Conservation (phyloP, 1,284 basidiomycete genomes). For the Jaminaea rosea region DNA sequence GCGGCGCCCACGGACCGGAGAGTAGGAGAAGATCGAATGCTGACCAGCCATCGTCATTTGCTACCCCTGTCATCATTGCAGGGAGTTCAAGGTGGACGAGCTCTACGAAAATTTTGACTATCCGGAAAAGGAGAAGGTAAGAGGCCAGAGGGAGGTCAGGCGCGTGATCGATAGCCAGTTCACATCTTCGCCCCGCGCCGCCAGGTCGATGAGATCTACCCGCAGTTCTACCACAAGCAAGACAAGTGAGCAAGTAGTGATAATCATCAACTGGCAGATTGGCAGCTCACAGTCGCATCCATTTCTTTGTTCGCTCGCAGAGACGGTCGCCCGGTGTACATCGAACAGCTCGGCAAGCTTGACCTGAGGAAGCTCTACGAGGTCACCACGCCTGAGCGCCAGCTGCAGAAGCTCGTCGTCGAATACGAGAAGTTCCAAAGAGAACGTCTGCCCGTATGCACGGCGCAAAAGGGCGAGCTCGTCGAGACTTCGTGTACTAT, state of each 20-base stretch:
- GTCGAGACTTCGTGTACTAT: slow-evolving; percentile 99
- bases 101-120: slow-evolving; percentile 78
- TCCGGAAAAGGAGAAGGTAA: slow-evolving; percentile 66
- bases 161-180: too few species aligned
- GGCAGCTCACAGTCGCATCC: background rate
- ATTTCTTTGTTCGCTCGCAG: slow-evolving; percentile 48
- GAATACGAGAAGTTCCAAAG: slow-evolving; percentile 86
- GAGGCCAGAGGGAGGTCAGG: too few species aligned
- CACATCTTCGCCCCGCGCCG: too few species aligned
- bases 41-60: too few species aligned
- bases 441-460: slow-evolving; percentile 66
- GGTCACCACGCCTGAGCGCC: slow-evolving; percentile 75
- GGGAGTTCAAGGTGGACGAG: slow-evolving; percentile 77
- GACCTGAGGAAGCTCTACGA: slow-evolving; percentile 63
- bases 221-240: slow-evolving; percentile 87
- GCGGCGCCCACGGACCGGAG: too few species aligned
- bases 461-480: slow-evolving; percentile 63
- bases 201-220: slow-evolving; percentile 91
- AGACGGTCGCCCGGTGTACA: slow-evolving; percentile 92
- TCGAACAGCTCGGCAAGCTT: slow-evolving; percentile 83
- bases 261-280: too few species aligned
- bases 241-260: slow-evolving; percentile 61
- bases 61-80: too few species aligned
- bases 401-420: slow-evolving; percentile 75
- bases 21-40: too few species aligned